Evolutionary conservation across 75 land plant genomes (phyloP).

Genomic region (Pseudotsuga menziesii): DNA sequence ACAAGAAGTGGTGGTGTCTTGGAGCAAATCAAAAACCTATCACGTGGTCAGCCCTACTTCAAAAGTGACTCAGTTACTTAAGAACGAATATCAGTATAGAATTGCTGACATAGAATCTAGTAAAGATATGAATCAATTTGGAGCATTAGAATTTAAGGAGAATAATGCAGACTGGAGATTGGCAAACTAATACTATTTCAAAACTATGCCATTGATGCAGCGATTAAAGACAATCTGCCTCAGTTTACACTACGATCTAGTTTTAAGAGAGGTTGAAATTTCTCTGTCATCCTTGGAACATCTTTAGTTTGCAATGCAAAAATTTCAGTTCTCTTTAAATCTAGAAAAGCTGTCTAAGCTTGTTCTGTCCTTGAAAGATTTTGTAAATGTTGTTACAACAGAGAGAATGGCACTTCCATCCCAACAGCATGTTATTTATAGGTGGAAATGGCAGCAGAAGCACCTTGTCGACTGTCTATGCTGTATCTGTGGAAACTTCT

Average conservation of each 20-base stretch:
- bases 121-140: neutral
- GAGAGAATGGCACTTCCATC: conserved; percentile 2
- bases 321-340: conserved; percentile 45
- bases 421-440: conserved; percentile 26
- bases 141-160: neutral
- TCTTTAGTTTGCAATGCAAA: conserved; percentile 62
- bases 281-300: conserved; percentile 64
- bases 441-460: conserved; percentile 85
- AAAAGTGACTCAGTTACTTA: conserved; percentile 37
- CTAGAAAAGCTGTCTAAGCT: conserved; percentile 24
- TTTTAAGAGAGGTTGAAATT: conserved; percentile 52
- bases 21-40: no score
- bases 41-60: conserved; percentile 33
- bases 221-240: conserved; percentile 34
- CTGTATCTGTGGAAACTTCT: conserved; percentile 27
- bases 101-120: neutral
- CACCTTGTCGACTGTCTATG: conserved; percentile 52
- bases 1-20: no score
- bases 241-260: conserved; percentile 62
- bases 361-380: conserved; percentile 11
- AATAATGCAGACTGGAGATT: conserved; percentile 35
- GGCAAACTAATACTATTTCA: conserved; percentile 67
- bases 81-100: neutral
- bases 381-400: neutral
- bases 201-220: conserved; percentile 55